Evolutionary conservation across 768 basidiomycete species (phyloP), one percentile per base, ranked within the genome.

Genomic region (Agaricus subrufescens): DNA sequence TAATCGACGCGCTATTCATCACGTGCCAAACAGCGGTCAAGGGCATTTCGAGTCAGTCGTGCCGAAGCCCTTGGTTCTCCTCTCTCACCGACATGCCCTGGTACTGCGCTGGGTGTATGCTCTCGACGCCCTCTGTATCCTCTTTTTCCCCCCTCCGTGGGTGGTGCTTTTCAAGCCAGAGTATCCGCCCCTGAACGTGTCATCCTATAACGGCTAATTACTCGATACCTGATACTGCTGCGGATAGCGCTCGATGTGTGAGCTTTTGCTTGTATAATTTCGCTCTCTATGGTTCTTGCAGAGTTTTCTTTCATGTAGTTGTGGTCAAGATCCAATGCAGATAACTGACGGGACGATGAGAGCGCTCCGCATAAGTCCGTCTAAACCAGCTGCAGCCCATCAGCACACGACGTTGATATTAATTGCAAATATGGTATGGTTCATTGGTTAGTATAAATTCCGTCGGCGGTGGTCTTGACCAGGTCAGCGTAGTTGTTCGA

Each of bases 21-120:
- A 56, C 55, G 55, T 56, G 55, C 9, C 8, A 27, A n/a, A 14
- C 3, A 4, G 55, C 45, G 47, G 48, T 56, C 30, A 56, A 56
- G 47, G 48, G 55, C 50, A 50, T 46, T 40, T 12, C 14, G 14
- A 15, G 47, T 23, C 25, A n/a, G 6, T 42, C 19, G 7, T 14
- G 15, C 42, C 19, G 8, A 11, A 26, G 27, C 38, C 37, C 52
- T 49, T 49, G 34, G 54, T 56, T 48, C 47, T 56, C 38, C 25
- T 49, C 26, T 15, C 39, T 38, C 54, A 56, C n/a, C n/a, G 4
- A 39, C 26, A 48, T 49, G 47, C 29, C 34, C 34, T 34, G 1
- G 34, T 34, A 7, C 34, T 34, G 19, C 34, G 34, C 34, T 34
- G 34, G 5, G 34, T 34, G 11, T 34, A 25, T 14, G 40, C 27